phyloP scores from a whole-genome alignment of 1,284 basidiomycete genomes.

The Irpex sp. region DNA sequence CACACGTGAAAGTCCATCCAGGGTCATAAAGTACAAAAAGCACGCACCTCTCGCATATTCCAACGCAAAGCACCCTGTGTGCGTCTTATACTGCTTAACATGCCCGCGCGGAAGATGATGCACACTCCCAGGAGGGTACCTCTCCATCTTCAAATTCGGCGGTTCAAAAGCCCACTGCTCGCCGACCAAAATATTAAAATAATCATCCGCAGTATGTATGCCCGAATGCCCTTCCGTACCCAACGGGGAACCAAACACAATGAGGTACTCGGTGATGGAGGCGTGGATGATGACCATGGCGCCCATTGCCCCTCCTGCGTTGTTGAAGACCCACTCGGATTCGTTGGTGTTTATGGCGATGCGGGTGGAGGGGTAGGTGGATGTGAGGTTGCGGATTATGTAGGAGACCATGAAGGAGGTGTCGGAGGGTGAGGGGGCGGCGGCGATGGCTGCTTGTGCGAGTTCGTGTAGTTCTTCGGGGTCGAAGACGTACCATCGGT shows the following conservation, averaged over 20 bases:
- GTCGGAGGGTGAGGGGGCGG: conserved; percentile 46
- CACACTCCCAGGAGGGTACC: conserved; percentile 80
- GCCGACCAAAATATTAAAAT: conserved; percentile 93
- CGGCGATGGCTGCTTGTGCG: conserved; percentile 65
- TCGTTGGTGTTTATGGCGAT: conserved; percentile 61
- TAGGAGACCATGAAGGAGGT: conserved; percentile 70
- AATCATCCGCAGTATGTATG: conserved; percentile 94
- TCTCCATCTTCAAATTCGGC: conserved; percentile 79
- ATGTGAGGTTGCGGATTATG: conserved; percentile 73
- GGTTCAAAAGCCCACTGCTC: conserved; percentile 91
- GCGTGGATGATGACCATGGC: conserved; percentile 98
- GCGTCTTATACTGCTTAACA: conserved; percentile 98
- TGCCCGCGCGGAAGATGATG: conserved; percentile 81
- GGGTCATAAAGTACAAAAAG: not conserved
- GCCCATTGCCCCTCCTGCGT: conserved; percentile 98
- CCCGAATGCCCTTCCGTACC: conserved; percentile 97
- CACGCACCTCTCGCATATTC: conserved; percentile 86
- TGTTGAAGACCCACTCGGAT: conserved; percentile 95
- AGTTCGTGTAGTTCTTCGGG: conserved; percentile 63
- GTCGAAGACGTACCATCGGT: conserved; percentile 71
- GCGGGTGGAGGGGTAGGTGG: conserved; percentile 54
- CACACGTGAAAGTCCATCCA: not conserved
- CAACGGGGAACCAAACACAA: conserved; percentile 93
- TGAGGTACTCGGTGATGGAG: conserved; percentile 90
- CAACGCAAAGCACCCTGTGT: conserved; percentile 90